Evolutionary conservation across 495 filamentous ascomycete genomes (phyloP).

Genomic region (Cairneyella variabilis): DNA sequence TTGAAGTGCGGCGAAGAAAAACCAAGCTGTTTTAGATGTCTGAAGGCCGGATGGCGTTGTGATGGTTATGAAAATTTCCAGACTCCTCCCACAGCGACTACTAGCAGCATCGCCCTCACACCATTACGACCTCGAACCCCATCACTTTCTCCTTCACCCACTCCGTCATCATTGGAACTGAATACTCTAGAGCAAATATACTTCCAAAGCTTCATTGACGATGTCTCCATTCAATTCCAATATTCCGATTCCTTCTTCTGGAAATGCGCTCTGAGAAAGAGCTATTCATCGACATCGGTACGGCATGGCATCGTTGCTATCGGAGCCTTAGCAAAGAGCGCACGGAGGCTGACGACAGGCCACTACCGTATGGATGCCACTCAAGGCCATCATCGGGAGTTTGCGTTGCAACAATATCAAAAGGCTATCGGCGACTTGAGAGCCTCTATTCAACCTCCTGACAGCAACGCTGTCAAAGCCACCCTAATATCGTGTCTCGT

Average conservation of each 20-base stretch:
- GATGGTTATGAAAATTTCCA: slow-evolving; percentile 40
- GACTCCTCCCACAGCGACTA: slow-evolving; percentile 3
- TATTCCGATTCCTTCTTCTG: slow-evolving; percentile 7
- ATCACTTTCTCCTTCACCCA: neutral
- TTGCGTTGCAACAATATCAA: slow-evolving; percentile 20
- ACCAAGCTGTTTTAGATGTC: slow-evolving; percentile 48
- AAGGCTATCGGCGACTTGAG: slow-evolving; percentile 17
- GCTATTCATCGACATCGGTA: slow-evolving; percentile 1
- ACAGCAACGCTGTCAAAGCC: neutral
- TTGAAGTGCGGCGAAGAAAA: slow-evolving; percentile 57
- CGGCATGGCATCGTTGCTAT: slow-evolving; percentile 18
- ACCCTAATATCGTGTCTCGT: slow-evolving; percentile 13
- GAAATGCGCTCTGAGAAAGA: slow-evolving; percentile 6
- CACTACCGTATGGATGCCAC: slow-evolving; percentile 6
- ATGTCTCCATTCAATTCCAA: slow-evolving; percentile 3
- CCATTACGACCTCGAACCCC: neutral
- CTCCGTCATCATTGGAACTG: neutral
- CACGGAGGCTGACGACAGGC: neutral
- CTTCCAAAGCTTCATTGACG: slow-evolving; percentile 16
- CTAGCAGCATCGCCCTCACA: neutral
- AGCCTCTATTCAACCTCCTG: slow-evolving; percentile 1
- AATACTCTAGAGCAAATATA: slow-evolving; percentile 5
- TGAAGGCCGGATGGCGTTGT: slow-evolving; percentile 46
- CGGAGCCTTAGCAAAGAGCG: slow-evolving; percentile 10
- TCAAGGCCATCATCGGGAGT: slow-evolving; percentile 12